A percentile compares a stretch with the other conserved stretches of the same genome.
These are phyloP conservation scores for Lentinus tigrinus DNA, from an alignment of 768 basidiomycete species.

Conservation along the genomic window DNA sequence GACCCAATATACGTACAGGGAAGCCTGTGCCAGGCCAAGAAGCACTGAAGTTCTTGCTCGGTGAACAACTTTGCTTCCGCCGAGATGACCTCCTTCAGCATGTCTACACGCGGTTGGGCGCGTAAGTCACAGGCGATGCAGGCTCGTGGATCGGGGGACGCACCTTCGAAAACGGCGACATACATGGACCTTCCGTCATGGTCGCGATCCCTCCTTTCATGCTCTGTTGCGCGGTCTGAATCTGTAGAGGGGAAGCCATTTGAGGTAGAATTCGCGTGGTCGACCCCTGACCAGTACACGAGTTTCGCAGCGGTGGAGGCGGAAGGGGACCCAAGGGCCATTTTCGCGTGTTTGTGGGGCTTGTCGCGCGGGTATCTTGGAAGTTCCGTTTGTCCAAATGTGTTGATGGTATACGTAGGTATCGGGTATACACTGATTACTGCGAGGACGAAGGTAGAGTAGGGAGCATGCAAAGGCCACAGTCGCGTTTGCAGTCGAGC, in stretches of 20 bases:
- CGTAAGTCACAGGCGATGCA: not conserved
- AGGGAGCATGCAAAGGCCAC: not conserved
- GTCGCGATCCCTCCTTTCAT: not conserved
- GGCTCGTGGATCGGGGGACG: not conserved
- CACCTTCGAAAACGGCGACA: slow-evolving; percentile 22
- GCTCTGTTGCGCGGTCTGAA: not conserved
- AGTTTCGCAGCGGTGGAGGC: slow-evolving; percentile 8
- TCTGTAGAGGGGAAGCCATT: not conserved
- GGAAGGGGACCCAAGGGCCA: slow-evolving; percentile 14
- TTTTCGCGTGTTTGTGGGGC: not conserved
- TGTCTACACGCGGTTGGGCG: slow-evolving; percentile 39
- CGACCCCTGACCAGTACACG: slow-evolving; percentile 6
- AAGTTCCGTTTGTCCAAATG: no score
- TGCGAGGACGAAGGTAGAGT: not conserved
- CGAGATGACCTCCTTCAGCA: slow-evolving; percentile 50
- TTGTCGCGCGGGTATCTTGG: not conserved
- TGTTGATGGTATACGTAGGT: no score
- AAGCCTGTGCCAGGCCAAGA: slow-evolving; percentile 43
- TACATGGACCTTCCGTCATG: slow-evolving; percentile 16
- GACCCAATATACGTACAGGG: slow-evolving; percentile 60
- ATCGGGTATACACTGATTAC: no score
- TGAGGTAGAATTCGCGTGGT: not conserved
- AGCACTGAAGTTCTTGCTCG: slow-evolving; percentile 42
- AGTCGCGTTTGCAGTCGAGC: not conserved
- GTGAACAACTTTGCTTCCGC: slow-evolving; percentile 55